Percentiles rank a stretch among this genome's conserved stretches.
These are phyloP conservation scores for Spizellomyces punctatus DNA, from an alignment of 192 early-diverging fungal species.

Conservation along the genomic window DNA sequence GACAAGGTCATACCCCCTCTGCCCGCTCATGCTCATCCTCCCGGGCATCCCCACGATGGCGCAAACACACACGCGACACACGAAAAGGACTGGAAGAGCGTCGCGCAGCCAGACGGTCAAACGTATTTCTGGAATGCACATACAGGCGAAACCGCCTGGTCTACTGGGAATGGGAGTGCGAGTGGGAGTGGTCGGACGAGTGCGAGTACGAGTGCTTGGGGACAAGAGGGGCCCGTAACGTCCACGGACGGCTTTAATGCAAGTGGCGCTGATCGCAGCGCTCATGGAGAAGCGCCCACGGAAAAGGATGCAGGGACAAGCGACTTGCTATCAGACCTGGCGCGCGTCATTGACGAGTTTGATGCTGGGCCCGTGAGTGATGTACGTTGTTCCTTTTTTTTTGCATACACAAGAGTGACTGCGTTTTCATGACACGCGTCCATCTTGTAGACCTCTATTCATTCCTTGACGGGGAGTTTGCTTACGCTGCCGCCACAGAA, in stretches of 20 bases:
- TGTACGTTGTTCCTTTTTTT: no score
- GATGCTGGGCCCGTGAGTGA: no score
- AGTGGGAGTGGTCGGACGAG: background rate
- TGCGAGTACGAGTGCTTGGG: background rate
- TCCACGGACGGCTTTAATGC: background rate
- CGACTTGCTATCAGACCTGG: constrained; percentile 8
- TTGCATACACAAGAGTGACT: no score
- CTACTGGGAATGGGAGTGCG: constrained; percentile 19
- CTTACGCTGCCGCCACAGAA: no score
- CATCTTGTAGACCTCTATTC: no score
- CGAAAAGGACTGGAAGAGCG: constrained; percentile 29
- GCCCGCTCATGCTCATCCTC: background rate
- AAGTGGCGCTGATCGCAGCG: background rate
- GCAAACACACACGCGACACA: background rate
- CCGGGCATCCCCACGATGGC: background rate
- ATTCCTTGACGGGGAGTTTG: no score
- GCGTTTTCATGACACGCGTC: no score
- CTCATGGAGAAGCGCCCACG: no score
- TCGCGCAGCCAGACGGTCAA: constrained; percentile 33
- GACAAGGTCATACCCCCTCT: background rate
- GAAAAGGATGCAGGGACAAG: background rate
- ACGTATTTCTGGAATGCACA: constrained; percentile 56
- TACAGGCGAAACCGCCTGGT: constrained; percentile 52
- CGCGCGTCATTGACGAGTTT: constrained; percentile 12
- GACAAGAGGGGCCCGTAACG: background rate